phyloP scores from a whole-genome alignment of 306 rosid species.

The Datisca glomerata region DNA sequence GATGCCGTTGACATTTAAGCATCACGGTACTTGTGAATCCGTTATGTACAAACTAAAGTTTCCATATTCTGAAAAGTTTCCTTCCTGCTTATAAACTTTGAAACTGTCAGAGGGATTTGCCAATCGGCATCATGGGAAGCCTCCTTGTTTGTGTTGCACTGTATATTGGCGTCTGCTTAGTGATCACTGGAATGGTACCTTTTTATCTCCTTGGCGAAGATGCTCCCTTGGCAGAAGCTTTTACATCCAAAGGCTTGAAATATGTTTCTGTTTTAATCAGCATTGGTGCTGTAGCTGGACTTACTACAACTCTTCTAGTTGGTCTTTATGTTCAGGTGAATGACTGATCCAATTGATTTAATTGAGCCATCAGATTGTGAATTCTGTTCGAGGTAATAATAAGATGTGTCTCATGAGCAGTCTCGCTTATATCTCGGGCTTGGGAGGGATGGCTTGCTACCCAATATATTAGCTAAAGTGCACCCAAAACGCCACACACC shows the following conservation, averaged over 20 bases:
- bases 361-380: background rate
- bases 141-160: constrained; percentile 64
- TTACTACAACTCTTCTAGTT: constrained; percentile 89
- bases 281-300: constrained; percentile 92
- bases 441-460: constrained; percentile 92
- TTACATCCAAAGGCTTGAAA: constrained; percentile 81
- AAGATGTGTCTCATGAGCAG: constrained; percentile 39
- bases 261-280: constrained; percentile 72
- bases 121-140: constrained; percentile 92
- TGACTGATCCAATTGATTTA: constrained; percentile 17
- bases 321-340: constrained; percentile 97
- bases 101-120: constrained; percentile 77
- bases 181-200: constrained; percentile 98
- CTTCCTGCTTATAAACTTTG: constrained; percentile 1
- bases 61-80: background rate
- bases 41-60: constrained; percentile 8
- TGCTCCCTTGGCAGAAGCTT: constrained; percentile 94
- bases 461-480: constrained; percentile 67
- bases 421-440: constrained; percentile 97
- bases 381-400: constrained; percentile 3
- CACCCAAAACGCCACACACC: constrained; percentile 71
- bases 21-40: background rate
- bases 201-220: constrained; percentile 76
- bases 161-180: constrained; percentile 87
- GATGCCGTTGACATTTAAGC: constrained; percentile 8